Evolutionary conservation across 306 rosid genomes (phyloP), one percentile per base, ranked within the genome.

Genomic region (Cucurbita maxima): DNA sequence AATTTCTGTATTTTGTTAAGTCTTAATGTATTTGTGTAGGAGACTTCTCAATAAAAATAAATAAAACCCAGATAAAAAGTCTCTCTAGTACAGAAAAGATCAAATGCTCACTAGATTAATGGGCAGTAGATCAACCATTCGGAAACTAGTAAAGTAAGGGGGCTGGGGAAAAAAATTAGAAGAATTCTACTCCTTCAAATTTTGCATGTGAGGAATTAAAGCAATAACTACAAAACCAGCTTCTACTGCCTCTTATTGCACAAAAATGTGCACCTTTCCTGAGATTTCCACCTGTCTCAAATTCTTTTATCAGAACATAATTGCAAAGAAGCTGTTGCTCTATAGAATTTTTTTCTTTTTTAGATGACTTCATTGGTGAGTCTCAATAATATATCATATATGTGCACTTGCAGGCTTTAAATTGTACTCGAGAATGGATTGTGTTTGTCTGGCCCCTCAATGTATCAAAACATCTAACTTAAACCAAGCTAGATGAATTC

Each of bases 1-100:
- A 83, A 94, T 94, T n/a, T 94, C 97, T 94, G 71, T 50, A 44
- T 4, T 47, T 60, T 44, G 84, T 91, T 79, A 89, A 86, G 96
- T 66, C 76, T 77, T 76, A 82, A 73, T 56, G 72, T 20, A 11
- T 44, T 20, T 67, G 55, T 44, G 72, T 44, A 67, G 6, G 47
- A 61, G 45, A 30, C 47, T 25, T 37, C 25, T 36, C 67, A 3
- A 60, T 13, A 25, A 30, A 58, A 36, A 37, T 8, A 37, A 61
- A 38, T 61, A 61, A 36, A 61, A 37, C 0, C 47, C 19, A 60
- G 16, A 36, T 16, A 59, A 34, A 34, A 58, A 37, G 45, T 60
- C 34, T 30, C 34, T 30, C 34, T 30, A 30, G 34, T 30, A 30
- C 14, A 45, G 20, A 36, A 15, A 20, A 14, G 20, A 36, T 19